Evolutionary conservation across 345 rosid genomes (phyloP), one percentile per base, ranked within the genome.

Genomic region (Gossypium raimondii): DNA sequence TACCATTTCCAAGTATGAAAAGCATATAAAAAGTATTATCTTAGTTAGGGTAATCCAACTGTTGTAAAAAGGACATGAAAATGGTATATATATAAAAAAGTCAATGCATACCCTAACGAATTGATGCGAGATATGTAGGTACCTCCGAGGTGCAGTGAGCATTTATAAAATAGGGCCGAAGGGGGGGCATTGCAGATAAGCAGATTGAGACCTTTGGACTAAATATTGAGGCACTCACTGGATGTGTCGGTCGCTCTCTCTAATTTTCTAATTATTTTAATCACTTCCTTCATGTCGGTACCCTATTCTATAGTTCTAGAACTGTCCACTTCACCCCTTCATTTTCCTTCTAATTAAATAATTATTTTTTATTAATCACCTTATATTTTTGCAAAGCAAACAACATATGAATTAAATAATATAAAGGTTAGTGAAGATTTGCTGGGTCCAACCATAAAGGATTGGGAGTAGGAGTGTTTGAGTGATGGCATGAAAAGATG

Each of bases 91-190:
- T 14, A 52, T 3, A 20, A 20, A 22, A 11, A 57, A 58, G 63
- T 58, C 63, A 24, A 22, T 58, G 63, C 14, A 24, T 24, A 3
- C 50, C 11, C 50, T 11, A 9, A 45, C 12, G 2, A 45, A 13
- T 58, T 11, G 63, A 58, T 3, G 29, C 63, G 41, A 34, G 7
- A 34, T 34, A 5, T 5, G 41, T 34, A 8, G 50, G 7, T 25
- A 11, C 8, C 17, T 58, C 14, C 0, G 34, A 4, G 63, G 63
- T 22, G 63, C 14, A 58, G 63, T 11, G 63, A 11, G 69, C 69
- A 64, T 64, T 43, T 64, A 64, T 41, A 64, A 64, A 64, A 43
- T 64, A n/a, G 16, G 51, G 27, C 50, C 69, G n/a, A 41, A 41
- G 14, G 10, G 25, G 68, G 59, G 25, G 59, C 25, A 56, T 8